Evolutionary conservation across 177 flowering plant genomes (phyloP), one percentile per base, ranked within the genome.

Genomic region (Vitis hybrid): DNA sequence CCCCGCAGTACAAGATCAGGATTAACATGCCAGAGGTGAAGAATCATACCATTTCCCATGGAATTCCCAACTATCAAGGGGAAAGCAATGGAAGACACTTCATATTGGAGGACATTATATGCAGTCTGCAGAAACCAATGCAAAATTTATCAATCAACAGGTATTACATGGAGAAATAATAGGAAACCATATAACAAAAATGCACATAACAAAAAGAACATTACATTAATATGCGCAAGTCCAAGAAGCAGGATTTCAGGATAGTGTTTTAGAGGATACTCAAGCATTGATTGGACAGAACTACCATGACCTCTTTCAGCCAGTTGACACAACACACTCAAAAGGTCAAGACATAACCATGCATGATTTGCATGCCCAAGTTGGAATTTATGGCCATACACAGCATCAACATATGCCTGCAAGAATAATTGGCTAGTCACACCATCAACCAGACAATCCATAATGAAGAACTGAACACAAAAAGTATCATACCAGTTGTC

Each of bases 261-360:
- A 75, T 91, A 96, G 69, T 86, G 81, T 62, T 87, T 80, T 6
- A 90, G 81, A 67, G 99, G 99, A 78, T 78, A 74, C 63, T 89
- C 89, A 7, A 96, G 87, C 71, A 94, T 77, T n/a, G 76, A 76
- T 65, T 86, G 86, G 18, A 93, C 88, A 71, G 83, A 64, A 29
- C 75, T 70, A 72, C 90, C 86, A 85, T 89, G 89, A 51, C 99
- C 99, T 73, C 82, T 86, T 80, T 96, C 99, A 73, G 98, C 97
- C 58, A 96, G 80, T 74, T 87, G 90, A 68, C 99, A 93, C 45
- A 96, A 72, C 64, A 90, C 88, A 76, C 87, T 90, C 73, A 93
- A 68, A 58, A 96, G 91, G 75, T 96, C 98, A 74, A 86, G 88
- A 72, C 90, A 90, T 64, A 85, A 69, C 98, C 99, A 96, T 10